Conservation (phyloP, 1,284 basidiomycete genomes). For the Hortiboletus rubellus region DNA sequence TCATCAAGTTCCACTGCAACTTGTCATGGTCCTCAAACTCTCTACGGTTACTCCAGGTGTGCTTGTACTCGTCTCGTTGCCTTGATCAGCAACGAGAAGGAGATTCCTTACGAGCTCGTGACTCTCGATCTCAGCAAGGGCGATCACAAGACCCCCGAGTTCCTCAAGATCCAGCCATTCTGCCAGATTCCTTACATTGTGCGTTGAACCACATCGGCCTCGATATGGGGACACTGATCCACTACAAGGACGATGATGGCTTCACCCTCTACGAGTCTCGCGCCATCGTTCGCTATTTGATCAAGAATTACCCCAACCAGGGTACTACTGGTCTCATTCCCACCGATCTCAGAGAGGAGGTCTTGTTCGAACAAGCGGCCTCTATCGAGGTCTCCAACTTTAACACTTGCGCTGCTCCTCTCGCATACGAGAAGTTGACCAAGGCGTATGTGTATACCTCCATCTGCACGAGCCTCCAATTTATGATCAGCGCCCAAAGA, state of each 20-base stretch:
- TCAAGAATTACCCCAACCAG: constrained; percentile 43
- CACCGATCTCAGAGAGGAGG: constrained; percentile 30
- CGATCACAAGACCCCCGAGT: constrained; percentile 52
- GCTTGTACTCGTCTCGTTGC: constrained; percentile 51
- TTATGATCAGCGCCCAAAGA: constrained; percentile 6
- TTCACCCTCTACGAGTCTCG: constrained; percentile 52
- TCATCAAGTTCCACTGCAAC: background rate
- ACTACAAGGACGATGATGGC: constrained; percentile 43
- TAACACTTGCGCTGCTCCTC: too few species aligned
- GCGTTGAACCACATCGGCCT: constrained; percentile 13
- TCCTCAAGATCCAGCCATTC: constrained; percentile 56
- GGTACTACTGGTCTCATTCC: constrained; percentile 16
- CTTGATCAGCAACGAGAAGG: constrained; percentile 49
- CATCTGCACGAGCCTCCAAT: background rate
- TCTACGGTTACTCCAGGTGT: constrained; percentile 44
- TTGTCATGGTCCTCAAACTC: constrained; percentile 51
- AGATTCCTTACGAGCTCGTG: constrained; percentile 52
- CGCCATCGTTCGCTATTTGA: constrained; percentile 53
- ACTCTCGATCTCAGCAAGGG: constrained; percentile 42
- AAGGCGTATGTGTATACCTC: constrained; percentile 34
- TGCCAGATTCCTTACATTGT: constrained; percentile 66
- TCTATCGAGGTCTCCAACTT: constrained; percentile 34
- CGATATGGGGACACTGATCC: background rate
- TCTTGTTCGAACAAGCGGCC: constrained; percentile 36
- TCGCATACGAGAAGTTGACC: background rate